These are phyloP conservation scores for Colletotrichum liaoningense DNA, from an alignment of 2,329 filamentous ascomycete genomes.

Conservation along the genomic window DNA sequence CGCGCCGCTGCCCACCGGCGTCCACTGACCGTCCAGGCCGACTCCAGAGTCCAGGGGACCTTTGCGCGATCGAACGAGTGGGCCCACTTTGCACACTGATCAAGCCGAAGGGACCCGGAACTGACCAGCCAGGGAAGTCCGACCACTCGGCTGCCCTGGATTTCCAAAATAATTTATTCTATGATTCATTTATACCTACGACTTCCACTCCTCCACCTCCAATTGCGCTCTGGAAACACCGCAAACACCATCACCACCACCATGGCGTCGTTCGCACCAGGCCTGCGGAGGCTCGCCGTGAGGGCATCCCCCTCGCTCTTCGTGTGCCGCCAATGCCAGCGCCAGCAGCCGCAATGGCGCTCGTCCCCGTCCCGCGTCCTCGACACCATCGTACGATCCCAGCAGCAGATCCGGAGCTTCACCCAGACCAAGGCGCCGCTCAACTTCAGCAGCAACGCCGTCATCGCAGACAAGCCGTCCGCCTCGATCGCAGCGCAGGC, in stretches of 20 bases:
- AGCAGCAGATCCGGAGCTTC: slow-evolving; percentile 43
- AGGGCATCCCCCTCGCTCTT: slow-evolving; percentile 53
- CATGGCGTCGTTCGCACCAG: slow-evolving; percentile 57
- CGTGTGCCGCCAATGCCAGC: slow-evolving; percentile 62
- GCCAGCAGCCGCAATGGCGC: slow-evolving; percentile 41
- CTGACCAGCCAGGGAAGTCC: slow-evolving; percentile 2
- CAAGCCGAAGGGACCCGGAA: slow-evolving; percentile 24
- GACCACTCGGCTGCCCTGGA: slow-evolving; percentile 28
- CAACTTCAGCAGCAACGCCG: slow-evolving; percentile 39
- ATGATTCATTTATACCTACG: neutral
- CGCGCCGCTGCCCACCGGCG: neutral
- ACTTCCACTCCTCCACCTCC: neutral
- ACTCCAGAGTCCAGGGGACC: slow-evolving; percentile 8
- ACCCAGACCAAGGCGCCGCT: slow-evolving; percentile 47
- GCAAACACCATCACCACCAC: neutral
- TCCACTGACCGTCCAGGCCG: neutral
- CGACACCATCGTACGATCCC: slow-evolving; percentile 50
- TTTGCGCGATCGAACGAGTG: slow-evolving; percentile 17
- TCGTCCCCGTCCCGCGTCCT: slow-evolving; percentile 51
- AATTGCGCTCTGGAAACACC: neutral
- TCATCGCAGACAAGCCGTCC: slow-evolving; percentile 13
- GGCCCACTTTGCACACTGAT: slow-evolving; percentile 7
- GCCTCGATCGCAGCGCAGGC: slow-evolving; percentile 20
- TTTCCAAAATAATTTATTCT: slow-evolving; percentile 20
- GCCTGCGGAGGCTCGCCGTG: slow-evolving; percentile 53